These are phyloP conservation scores for Candida nanaspora DNA, from an alignment of 805 yeast genomes.

Conservation along the genomic window DNA sequence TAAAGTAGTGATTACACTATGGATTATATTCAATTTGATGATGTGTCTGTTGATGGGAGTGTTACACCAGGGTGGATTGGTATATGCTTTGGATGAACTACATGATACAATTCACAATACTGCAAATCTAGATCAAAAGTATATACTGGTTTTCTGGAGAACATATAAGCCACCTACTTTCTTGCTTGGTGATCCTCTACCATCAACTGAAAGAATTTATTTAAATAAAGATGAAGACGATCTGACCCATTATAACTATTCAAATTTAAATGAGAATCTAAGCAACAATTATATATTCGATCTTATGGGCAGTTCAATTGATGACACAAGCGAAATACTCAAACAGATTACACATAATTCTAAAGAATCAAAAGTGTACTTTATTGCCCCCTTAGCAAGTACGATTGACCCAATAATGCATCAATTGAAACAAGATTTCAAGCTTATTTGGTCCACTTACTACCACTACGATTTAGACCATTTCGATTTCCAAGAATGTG, in stretches of 20 bases:
- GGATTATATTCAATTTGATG: constrained; percentile 59
- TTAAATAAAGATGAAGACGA: constrained; percentile 18
- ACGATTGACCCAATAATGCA: constrained; percentile 6
- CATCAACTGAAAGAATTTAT: constrained; percentile 1
- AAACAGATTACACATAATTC: neutral
- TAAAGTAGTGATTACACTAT: constrained; percentile 27
- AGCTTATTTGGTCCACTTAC: constrained; percentile 17
- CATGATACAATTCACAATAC: constrained; percentile 14
- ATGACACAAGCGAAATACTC: neutral
- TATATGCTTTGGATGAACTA: constrained; percentile 51
- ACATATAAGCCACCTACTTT: constrained; percentile 92
- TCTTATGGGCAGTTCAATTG: constrained; percentile 31
- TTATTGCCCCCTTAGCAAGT: constrained; percentile 25
- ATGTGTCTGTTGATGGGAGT: constrained; percentile 68
- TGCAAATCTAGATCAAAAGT: constrained; percentile 13
- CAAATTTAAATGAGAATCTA: neutral
- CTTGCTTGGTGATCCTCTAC: constrained; percentile 32
- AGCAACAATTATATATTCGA: constrained; percentile 28
- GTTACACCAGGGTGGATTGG: constrained; percentile 85
- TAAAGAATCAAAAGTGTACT: constrained; percentile 4
- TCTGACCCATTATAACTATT: neutral
- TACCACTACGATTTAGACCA: constrained; percentile 72
- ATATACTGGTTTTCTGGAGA: constrained; percentile 78
- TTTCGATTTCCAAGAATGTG: constrained; percentile 42
- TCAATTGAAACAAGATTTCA: neutral